Evolutionary conservation across 345 rosid species (phyloP).

Genomic region (Melaleuca alternifolia): DNA sequence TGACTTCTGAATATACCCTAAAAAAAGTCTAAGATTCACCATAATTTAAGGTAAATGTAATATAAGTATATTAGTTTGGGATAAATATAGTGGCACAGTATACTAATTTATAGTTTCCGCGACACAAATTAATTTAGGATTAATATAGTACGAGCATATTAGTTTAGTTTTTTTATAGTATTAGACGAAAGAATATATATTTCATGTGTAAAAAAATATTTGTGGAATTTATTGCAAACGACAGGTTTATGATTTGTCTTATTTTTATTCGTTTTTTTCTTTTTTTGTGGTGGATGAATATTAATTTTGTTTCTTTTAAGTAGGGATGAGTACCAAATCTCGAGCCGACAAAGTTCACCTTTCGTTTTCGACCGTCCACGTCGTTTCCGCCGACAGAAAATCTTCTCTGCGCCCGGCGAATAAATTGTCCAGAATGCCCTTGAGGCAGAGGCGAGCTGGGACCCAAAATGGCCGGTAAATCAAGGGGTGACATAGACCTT

Average conservation of each 20-base stretch:
- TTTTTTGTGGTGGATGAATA: background rate
- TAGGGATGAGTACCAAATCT: background rate
- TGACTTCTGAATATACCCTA: background rate
- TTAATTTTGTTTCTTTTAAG: background rate
- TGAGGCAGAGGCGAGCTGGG: background rate
- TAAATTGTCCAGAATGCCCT: background rate
- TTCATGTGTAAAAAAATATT: background rate
- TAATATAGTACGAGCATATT: no score
- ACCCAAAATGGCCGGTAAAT: background rate
- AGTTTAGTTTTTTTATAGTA: background rate
- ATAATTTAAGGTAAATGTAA: background rate
- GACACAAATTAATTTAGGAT: no score
- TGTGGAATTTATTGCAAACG: background rate
- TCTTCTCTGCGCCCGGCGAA: fast-evolving
- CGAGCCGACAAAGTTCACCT: background rate
- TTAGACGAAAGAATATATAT: background rate
- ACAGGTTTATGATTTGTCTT: background rate
- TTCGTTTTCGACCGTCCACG: background rate
- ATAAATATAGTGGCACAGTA: no score
- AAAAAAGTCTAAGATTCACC: background rate
- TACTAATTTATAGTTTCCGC: no score
- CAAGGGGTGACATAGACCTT: background rate
- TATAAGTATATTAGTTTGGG: background rate
- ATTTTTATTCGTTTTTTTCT: background rate
- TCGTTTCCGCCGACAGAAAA: background rate